These are phyloP conservation scores for Ganoderma lucidum DNA, from an alignment of 1,284 basidiomycete genomes.

Conservation along the genomic window DNA sequence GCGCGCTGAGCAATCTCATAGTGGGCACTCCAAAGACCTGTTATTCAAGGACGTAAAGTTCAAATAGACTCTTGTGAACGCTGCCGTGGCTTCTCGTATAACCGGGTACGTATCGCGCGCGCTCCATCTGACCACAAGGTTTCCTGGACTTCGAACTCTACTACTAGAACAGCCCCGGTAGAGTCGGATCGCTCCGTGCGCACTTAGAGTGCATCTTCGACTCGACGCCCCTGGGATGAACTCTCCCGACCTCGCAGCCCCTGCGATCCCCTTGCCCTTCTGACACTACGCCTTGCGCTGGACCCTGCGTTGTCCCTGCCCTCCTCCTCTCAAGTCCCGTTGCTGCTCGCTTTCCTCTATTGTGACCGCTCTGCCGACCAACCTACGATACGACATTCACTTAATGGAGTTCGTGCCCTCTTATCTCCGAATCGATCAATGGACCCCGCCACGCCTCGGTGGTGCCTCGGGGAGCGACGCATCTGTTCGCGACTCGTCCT, in stretches of 20 bases:
- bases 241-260: background rate
- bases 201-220: background rate
- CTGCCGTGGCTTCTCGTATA: background rate
- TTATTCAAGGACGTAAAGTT: background rate
- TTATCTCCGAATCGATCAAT: conserved; percentile 1
- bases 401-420: background rate
- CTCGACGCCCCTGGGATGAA: background rate
- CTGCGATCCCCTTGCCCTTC: background rate
- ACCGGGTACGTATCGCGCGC: background rate
- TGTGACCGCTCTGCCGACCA: background rate
- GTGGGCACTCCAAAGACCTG: background rate
- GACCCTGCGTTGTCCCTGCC: background rate
- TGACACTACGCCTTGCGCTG: background rate
- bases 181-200: conserved; percentile 3
- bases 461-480: background rate
- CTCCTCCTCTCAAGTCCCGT: background rate
- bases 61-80: background rate
- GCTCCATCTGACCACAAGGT: background rate
- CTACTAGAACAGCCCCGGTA: conserved; percentile 2
- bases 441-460: background rate
- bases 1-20: background rate
- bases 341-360: background rate
- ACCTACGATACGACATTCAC: background rate
- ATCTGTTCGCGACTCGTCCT: background rate
- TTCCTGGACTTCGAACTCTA: background rate